Base-by-base conservation (phyloP, 768 basidiomycete genomes). In the Clathrus columnatus region DNA sequence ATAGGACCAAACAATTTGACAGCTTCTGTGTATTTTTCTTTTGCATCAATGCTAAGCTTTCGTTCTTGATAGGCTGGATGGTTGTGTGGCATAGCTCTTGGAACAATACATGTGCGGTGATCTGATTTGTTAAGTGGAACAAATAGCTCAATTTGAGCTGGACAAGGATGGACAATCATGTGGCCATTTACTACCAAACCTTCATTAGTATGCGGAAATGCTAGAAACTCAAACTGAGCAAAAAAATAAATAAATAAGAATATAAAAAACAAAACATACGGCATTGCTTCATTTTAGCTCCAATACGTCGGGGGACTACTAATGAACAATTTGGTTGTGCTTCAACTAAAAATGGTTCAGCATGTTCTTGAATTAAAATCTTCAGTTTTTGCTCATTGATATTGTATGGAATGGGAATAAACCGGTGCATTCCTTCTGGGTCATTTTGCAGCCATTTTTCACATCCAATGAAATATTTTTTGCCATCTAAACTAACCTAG, bases 221-320 rank as follows among this genome's bases (percentile, higher is more conserved):
- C 48, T 50, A 26, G 5, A 23, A 26, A 50, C 10, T n/a, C n/a
- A n/a, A n/a, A 21, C 8, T 28, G 28, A 50, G 48, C 26, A 24
- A 5, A 26, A 50, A 23, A 7, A 24, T 8, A n/a, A 50, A 28
- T 26, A 24, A 8, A n/a, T 23, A 8, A 20, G n/a, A 7, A 7
- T 7, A 26, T 26, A 7, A 7, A 7, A n/a, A 6, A 47, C 18
- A 20, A n/a, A 7, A 50, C 48, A 11, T 50, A 50, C 28, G 48
- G 26, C 48, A 50, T 10, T 50, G 8, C n/a, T 50, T 50, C 23
- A 50, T 50, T n/a, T 50, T 50, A n/a, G 48, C 48, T 50, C 48
- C 48, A 21, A 50, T n/a, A 8, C 27, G 26, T 7, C 27, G 48
- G 10, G 48, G 48, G 26, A 10, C 11, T 8, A 50, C 48, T n/a